A percentile compares a stretch with the other conserved stretches of the same genome.
These are phyloP conservation scores for Gamarada debralockiae DNA, from an alignment of 495 filamentous ascomycete species.

Conservation along the genomic window DNA sequence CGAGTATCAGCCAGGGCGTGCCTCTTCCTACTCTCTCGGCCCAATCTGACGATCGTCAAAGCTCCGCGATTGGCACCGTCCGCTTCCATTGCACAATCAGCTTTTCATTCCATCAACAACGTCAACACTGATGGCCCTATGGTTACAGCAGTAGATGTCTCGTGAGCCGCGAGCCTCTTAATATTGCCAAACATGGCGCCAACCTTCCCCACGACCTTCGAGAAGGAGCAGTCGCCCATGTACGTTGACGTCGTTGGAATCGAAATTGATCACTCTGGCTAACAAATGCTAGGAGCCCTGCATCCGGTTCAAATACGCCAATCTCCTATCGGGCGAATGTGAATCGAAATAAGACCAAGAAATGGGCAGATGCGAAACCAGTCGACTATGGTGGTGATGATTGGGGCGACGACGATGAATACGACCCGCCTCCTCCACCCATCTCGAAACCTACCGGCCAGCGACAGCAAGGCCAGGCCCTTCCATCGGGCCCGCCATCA, in stretches of 20 bases:
- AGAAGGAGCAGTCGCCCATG: slow-evolving; percentile 18
- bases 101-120: too few species aligned
- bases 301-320: slow-evolving; percentile 14
- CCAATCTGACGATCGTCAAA: too few species aligned
- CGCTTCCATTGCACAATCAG: too few species aligned
- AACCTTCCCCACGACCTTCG: slow-evolving; percentile 22
- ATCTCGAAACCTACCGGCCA: slow-evolving; percentile 37
- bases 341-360: slow-evolving; percentile 85
- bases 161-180: slow-evolving; percentile 9
- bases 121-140: neutral
- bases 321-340: slow-evolving; percentile 66
- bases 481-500: neutral
- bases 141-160: slow-evolving; percentile 19
- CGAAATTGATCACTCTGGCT: slow-evolving; percentile 3
- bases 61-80: too few species aligned
- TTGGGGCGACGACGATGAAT: slow-evolving; percentile 82
- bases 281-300: slow-evolving; percentile 14
- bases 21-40: too few species aligned
- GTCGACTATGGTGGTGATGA: slow-evolving; percentile 90
- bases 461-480: slow-evolving; percentile 26
- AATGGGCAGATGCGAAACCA: slow-evolving; percentile 90
- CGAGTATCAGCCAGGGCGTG: too few species aligned
- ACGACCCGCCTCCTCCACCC: slow-evolving; percentile 44
- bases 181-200: slow-evolving; percentile 22
- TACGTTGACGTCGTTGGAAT: neutral